phyloP scores from a whole-genome alignment of 495 filamentous ascomycete genomes.

The Jackrogersella multiformis region DNA sequence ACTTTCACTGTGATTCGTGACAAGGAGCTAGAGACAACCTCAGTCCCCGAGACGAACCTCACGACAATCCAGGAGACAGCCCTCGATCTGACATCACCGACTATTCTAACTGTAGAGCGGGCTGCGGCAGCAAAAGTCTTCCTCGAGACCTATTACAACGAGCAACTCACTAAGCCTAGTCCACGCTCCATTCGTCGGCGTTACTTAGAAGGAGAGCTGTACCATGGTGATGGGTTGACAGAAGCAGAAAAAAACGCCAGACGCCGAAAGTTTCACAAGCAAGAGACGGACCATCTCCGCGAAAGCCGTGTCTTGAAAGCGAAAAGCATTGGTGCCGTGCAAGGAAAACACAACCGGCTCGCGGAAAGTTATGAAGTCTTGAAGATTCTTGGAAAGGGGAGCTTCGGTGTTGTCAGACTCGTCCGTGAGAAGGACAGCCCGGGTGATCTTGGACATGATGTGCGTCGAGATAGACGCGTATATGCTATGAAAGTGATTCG shows the following conservation, averaged over 20 bases:
- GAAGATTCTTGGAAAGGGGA: slow-evolving; percentile 91
- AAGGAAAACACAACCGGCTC: slow-evolving; percentile 34
- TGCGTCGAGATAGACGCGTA: slow-evolving; percentile 57
- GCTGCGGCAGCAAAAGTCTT: slow-evolving; percentile 84
- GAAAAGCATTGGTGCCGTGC: slow-evolving; percentile 54
- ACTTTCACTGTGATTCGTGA: slow-evolving; percentile 37
- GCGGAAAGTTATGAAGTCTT: slow-evolving; percentile 77
- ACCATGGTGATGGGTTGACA: slow-evolving; percentile 57
- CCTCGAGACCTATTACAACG: slow-evolving; percentile 84
- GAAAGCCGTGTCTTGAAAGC: slow-evolving; percentile 75
- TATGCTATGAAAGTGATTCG: slow-evolving; percentile 98
- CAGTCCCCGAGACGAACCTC: slow-evolving; percentile 48
- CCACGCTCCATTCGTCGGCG: slow-evolving; percentile 72
- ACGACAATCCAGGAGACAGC: slow-evolving; percentile 54
- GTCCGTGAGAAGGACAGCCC: slow-evolving; percentile 69
- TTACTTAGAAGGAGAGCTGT: slow-evolving; percentile 72
- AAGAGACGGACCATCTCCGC: slow-evolving; percentile 81
- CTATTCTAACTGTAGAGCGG: slow-evolving; percentile 79
- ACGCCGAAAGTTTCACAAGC: slow-evolving; percentile 65
- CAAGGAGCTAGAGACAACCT: slow-evolving; percentile 28
- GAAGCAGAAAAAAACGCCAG: slow-evolving; percentile 64
- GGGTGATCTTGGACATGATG: slow-evolving; percentile 2
- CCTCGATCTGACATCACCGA: slow-evolving; percentile 57
- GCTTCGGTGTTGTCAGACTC: slow-evolving; percentile 89
- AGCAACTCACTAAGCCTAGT: slow-evolving; percentile 62